These are phyloP conservation scores for Kondoa malvinella DNA, from an alignment of 768 basidiomycete genomes.

Conservation along the genomic window DNA sequence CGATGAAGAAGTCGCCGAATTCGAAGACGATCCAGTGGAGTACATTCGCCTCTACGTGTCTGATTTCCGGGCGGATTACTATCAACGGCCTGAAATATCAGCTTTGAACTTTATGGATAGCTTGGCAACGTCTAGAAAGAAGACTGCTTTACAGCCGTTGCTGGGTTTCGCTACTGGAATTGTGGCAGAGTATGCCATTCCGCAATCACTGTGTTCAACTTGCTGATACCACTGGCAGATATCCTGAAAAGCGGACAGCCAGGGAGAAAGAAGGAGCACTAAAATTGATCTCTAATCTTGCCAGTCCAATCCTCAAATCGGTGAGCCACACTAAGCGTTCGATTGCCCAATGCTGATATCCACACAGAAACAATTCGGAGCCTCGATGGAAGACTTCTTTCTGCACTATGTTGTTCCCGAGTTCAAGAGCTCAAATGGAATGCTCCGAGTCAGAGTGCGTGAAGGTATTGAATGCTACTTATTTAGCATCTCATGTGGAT, in stretches of 20 bases:
- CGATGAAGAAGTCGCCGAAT: conserved; percentile 46
- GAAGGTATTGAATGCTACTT: conserved; percentile 19
- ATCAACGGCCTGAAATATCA: conserved; percentile 59
- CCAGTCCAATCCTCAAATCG: conserved; percentile 65
- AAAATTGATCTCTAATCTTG: conserved; percentile 60
- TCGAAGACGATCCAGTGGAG: conserved; percentile 56
- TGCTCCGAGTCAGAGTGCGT: conserved; percentile 58
- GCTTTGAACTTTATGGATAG: conserved; percentile 57
- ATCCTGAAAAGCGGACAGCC: conserved; percentile 30
- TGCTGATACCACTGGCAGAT: conserved; percentile 11
- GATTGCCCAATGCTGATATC: not conserved
- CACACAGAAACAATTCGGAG: conserved; percentile 43
- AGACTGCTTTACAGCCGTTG: conserved; percentile 62
- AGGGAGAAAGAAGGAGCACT: conserved; percentile 67
- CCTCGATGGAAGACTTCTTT: conserved; percentile 60
- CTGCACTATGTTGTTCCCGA: conserved; percentile 56
- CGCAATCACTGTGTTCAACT: not conserved
- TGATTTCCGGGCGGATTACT: conserved; percentile 70
- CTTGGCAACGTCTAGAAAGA: conserved; percentile 61
- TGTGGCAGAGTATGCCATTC: conserved; percentile 38
- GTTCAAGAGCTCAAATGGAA: conserved; percentile 49
- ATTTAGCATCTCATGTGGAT: too few species aligned
- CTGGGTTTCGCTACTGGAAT: conserved; percentile 59
- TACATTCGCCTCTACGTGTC: conserved; percentile 48
- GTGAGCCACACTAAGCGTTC: conserved; percentile 31